Base-by-base conservation (phyloP, 2,329 filamentous ascomycete genomes). In the Fusarium sterilihyphosum region DNA sequence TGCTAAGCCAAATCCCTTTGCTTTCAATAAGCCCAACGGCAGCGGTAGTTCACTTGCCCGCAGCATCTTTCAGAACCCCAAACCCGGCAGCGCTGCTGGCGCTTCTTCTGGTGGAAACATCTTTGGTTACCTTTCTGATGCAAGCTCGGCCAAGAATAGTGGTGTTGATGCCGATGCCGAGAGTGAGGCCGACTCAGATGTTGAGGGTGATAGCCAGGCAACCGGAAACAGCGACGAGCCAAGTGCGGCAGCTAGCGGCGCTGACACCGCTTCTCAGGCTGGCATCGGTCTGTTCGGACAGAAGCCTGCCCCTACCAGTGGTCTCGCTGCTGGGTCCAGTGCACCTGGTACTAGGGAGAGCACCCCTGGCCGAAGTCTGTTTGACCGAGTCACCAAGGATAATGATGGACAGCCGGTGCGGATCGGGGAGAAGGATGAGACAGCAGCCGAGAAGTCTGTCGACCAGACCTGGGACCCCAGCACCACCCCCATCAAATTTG, bases 121-220 rank as follows among this genome's bases (percentile, higher is more conserved):
- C 57, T 92, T 92, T 77, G 86, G 86, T 31, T 88, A 91, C 73
- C 84, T 91, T 13, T 91, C 89, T 3, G 88, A 89, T 76, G 84
- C 83, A 38, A 89, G 88, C 73, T 88, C 87, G 20, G 83, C 85
- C 46, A 88, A 88, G 79, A 88, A 86, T 58, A 90, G 88, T 71
- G 86, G 86, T 2, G 81, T 83, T 17, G 86, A 88, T 22, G 85
- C 84, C 24, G 87, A 87, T 58, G 82, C 80, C 12, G 85, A 88
- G 71, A 85, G 83, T 70, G 85, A 86, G 65, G 81, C 84, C 24
- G 85, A 85, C 26, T 84, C 84, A 6, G 85, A 87, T 37, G 79
- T 69, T 20, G 83, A 85, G 22, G 86, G 84, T 29, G 71, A 74
- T 26, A 83, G 82, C 46, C 84, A 86, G 65, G 84, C 85, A 63